Evolutionary conservation across 2,329 filamentous ascomycete genomes (phyloP), one percentile per base, ranked within the genome.

Genomic region (Hypomyces perniciosus): DNA sequence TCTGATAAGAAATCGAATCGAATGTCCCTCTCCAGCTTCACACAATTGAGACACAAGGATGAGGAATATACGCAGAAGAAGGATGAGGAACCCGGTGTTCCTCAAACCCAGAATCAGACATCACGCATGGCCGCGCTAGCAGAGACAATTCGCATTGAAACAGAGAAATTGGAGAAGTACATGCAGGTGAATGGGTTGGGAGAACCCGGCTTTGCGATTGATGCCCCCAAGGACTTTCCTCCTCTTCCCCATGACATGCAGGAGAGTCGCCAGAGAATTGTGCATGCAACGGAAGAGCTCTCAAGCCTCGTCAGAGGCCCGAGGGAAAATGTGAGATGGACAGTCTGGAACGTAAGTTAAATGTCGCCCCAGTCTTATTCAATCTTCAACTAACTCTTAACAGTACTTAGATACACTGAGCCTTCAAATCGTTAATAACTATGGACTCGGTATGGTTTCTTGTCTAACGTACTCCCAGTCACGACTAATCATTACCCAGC

Each of bases 321-420:
- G 0, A 66, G 70, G 34, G 76, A 80, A 57, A 67, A 63, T n/a
- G 58, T 80, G 6, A 66, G 77, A 62, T 80, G 75, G 74, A 69
- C 72, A 46, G 67, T 74, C 48, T 79, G 74, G 77, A 73, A 70
- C 59, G 76, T 78, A 59, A 62, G 74, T 66, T 29, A 4, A 4
- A 9, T 5, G 8, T 5, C 6, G 27, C 44, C 28, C 20, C 51
- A 35, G 6, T 35, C 20, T 20, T 8, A 28, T 4, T 28, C n/a
- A 39, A 13, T 27, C 5, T 5, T 44, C 40, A 47, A 27, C 34
- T 53, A 10, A 53, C 26, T 29, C 6, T 28, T 2, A 10, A 12
- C 27, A 79, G 75, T 77, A 71, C 54, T 66, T 78, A 53, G 73
- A 78, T 49, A 72, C 72, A 1, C 63, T 80, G 26, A 76, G 74